Conservation (phyloP, 257 asterid species). For the Ocimum tenuiflorum region DNA sequence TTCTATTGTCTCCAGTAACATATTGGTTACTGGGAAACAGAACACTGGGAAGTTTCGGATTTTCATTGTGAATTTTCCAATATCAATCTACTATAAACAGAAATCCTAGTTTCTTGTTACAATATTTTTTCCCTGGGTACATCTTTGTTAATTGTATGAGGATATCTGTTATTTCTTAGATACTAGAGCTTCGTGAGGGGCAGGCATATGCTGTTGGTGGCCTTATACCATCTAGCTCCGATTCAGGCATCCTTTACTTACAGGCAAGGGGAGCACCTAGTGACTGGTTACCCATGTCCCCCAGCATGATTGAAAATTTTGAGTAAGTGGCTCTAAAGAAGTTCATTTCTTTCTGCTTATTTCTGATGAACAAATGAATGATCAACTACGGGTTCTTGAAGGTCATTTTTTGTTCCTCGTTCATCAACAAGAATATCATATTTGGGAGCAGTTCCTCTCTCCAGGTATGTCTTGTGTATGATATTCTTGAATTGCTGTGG, state of each 20-base stretch:
- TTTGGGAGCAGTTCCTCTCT: conserved; percentile 67
- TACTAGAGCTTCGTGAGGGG: conserved; percentile 66
- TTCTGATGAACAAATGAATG: conserved; percentile 11
- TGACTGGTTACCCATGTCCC: conserved; percentile 67
- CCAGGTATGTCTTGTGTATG: conserved; percentile 44
- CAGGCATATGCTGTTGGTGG: conserved; percentile 69
- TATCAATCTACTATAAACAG: background rate
- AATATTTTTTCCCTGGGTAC: conserved; percentile 4
- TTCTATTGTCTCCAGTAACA: background rate
- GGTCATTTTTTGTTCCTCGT: conserved; percentile 76
- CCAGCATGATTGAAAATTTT: conserved; percentile 33
- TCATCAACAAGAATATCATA: conserved; percentile 50
- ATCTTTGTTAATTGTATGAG: background rate
- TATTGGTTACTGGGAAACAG: background rate
- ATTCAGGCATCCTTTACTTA: conserved; percentile 64
- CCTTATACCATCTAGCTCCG: conserved; percentile 65
- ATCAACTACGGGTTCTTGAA: conserved; percentile 27
- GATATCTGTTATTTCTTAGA: conserved; percentile 33
- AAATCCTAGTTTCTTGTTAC: background rate
- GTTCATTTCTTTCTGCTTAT: conserved; percentile 5
- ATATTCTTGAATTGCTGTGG: conserved; percentile 1
- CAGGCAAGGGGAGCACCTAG: conserved; percentile 66
- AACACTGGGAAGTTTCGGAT: background rate
- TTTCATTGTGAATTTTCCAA: background rate
- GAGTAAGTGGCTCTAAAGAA: conserved; percentile 62